Conservation (phyloP, 2,329 filamentous ascomycete species). For the Aspergillus sp. region DNA sequence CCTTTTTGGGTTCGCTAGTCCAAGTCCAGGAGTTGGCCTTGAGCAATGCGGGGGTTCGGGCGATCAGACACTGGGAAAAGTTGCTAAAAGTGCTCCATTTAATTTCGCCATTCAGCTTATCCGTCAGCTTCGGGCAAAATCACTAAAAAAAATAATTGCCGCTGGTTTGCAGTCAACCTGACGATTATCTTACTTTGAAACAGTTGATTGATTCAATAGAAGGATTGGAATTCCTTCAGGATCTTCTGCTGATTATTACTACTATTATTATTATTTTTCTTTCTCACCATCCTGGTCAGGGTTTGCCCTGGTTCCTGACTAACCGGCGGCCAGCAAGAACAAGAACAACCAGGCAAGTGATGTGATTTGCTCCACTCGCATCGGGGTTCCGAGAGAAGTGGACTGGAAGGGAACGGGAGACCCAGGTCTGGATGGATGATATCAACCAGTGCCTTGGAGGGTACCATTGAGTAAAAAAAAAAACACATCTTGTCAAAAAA, state of each 20-base stretch:
- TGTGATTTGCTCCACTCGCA: conserved; percentile 21
- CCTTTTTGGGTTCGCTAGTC: conserved; percentile 21
- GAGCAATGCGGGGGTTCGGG: conserved; percentile 24
- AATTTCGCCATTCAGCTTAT: neutral
- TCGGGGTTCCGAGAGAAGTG: conserved; percentile 18
- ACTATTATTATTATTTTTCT: neutral
- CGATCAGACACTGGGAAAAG: conserved; percentile 16
- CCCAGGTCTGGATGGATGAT: conserved; percentile 6
- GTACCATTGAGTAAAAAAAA: neutral
- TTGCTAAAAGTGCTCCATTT: neutral
- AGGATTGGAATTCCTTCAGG: neutral
- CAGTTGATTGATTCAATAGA: neutral
- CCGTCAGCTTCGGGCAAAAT: neutral
- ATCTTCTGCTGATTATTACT: neutral
- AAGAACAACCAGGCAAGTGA: conserved; percentile 17
- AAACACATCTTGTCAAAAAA: neutral
- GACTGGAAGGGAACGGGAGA: conserved; percentile 8
- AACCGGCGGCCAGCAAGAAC: conserved; percentile 12
- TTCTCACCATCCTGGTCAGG: conserved; percentile 2
- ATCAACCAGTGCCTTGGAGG: conserved; percentile 8
- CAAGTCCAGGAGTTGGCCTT: conserved; percentile 9
- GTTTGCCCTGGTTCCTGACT: conserved; percentile 23
- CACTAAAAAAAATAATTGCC: neutral
- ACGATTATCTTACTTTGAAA: neutral
- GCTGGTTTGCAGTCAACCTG: neutral